A percentile compares a stretch with the other conserved stretches of the same genome.
phyloP scores from a whole-genome alignment of 2,329 filamentous ascomycete species.

The Colletotrichum nymphaeae region DNA sequence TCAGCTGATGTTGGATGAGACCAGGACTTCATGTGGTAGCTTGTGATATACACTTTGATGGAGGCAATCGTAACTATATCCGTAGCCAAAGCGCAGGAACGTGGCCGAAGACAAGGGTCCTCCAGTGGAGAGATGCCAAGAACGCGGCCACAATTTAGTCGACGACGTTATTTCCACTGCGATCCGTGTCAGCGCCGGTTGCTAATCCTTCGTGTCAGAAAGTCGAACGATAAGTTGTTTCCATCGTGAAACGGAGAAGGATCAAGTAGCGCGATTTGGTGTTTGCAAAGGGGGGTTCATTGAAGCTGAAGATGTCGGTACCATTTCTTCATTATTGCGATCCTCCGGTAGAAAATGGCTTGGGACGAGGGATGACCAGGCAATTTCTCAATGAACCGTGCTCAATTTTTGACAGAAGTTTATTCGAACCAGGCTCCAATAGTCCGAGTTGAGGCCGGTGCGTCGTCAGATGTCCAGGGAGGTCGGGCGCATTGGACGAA shows the following conservation, averaged over 20 bases:
- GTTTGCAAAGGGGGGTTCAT: neutral
- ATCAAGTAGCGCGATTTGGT: neutral
- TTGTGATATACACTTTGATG: neutral
- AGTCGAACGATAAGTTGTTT: neutral
- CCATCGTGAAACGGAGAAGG: neutral
- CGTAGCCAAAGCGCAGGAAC: slow-evolving; percentile 8
- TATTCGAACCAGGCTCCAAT: neutral
- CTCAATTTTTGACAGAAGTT: neutral
- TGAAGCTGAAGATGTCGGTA: neutral
- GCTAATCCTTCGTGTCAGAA: neutral
- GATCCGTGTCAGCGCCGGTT: neutral
- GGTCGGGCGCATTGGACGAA: neutral
- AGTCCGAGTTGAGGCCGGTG: neutral
- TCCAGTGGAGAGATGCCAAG: slow-evolving; percentile 22
- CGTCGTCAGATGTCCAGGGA: neutral
- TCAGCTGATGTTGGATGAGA: neutral
- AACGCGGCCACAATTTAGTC: neutral
- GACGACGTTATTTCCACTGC: slow-evolving; percentile 24
- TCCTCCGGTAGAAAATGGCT: neutral
- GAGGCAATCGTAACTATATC: neutral
- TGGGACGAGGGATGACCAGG: neutral
- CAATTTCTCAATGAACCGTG: neutral
- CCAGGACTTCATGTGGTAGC: too few species aligned
- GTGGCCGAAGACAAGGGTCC: slow-evolving; percentile 5
- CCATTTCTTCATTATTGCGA: neutral